Base-by-base conservation (phyloP, 2,329 filamentous ascomycete genomes). In the Didymella segeticola region DNA sequence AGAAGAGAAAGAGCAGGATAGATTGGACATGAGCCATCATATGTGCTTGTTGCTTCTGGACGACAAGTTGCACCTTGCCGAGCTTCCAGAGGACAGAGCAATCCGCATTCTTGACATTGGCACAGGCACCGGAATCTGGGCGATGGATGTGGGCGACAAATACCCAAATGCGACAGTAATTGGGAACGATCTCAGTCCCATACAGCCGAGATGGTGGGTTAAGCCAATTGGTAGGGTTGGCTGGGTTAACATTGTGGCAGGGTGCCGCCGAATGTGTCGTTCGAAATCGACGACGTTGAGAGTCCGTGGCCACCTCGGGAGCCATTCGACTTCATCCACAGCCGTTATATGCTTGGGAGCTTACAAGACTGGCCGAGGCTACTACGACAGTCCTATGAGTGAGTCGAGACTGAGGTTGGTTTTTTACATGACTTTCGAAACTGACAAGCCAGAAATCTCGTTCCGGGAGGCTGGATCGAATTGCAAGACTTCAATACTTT, bases 401-500 rank as follows among this genome's bases (percentile, higher is more conserved):
- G 23, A 41, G 47, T 43, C 12, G 3, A 10, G 17, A 27, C n/a
- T 19, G n/a, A 7, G n/a, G 8, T n/a, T 9, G 11, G 12, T 26
- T 27, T 11, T 17, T 3, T 20, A 8, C 3, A 1, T 5, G 12
- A 11, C 8, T 22, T 46, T 19, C 22, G 11, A 37, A 38, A 26
- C 47, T 53, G 34, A 47, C 20, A 11, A 22, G 36, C 14, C 29
- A 53, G 78, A 53, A 76, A 69, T 53, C 64, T 68, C 8, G 76
- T 73, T 47, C 79, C 79, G 0, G 79, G 78, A 5, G 80, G 80
- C 4, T 83, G 76, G 72, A 68, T 82, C 22, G 81, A 83, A 57
- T 63, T 82, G 30, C 78, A 80, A 57, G 79, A 80, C 53, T 78
- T 78, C 64, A 72, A 75, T 54, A 58, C 79, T 49, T 72, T 67